Evolutionary conservation across 139 green algal species (phyloP).

Genomic region (Klebsormidium nitens): DNA sequence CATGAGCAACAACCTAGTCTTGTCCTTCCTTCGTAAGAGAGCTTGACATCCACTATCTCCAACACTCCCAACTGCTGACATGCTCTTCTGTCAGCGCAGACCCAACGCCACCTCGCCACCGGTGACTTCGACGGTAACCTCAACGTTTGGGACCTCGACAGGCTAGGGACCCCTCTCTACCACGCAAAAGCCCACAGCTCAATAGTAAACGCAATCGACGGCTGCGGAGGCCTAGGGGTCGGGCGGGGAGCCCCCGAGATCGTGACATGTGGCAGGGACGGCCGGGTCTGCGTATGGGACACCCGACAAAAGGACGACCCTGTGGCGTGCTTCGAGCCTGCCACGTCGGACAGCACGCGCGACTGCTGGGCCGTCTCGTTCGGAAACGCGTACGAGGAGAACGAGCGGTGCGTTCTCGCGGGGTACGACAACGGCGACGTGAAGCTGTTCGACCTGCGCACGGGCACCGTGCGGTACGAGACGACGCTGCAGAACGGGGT

Average conservation of each 20-base stretch:
- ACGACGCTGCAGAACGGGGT: neutral
- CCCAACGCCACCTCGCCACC: slow-evolving; percentile 60
- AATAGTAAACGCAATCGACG: slow-evolving; percentile 78
- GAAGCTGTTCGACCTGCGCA: slow-evolving; percentile 80
- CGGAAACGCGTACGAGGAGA: slow-evolving; percentile 74
- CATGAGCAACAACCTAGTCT: too few species aligned
- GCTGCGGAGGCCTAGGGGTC: slow-evolving; percentile 59
- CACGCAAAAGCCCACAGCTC: slow-evolving; percentile 61
- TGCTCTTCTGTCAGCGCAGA: neutral
- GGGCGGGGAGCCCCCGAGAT: slow-evolving; percentile 72
- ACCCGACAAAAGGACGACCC: slow-evolving; percentile 65
- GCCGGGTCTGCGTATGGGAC: slow-evolving; percentile 83
- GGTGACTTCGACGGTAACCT: slow-evolving; percentile 70
- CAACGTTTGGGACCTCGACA: slow-evolving; percentile 73
- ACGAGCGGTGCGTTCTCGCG: slow-evolving; percentile 65
- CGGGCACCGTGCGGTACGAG: slow-evolving; percentile 30
- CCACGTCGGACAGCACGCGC: slow-evolving; percentile 43
- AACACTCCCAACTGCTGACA: too few species aligned
- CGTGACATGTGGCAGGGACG: slow-evolving; percentile 72
- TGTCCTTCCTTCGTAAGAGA: too few species aligned
- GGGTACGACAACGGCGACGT: slow-evolving; percentile 84
- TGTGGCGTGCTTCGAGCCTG: slow-evolving; percentile 76
- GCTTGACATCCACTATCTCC: too few species aligned
- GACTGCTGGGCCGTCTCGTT: slow-evolving; percentile 85
- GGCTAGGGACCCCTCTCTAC: slow-evolving; percentile 40